Evolutionary conservation across 2,329 filamentous ascomycete genomes (phyloP).

Genomic region (Pseudogymnoascus sp.): DNA sequence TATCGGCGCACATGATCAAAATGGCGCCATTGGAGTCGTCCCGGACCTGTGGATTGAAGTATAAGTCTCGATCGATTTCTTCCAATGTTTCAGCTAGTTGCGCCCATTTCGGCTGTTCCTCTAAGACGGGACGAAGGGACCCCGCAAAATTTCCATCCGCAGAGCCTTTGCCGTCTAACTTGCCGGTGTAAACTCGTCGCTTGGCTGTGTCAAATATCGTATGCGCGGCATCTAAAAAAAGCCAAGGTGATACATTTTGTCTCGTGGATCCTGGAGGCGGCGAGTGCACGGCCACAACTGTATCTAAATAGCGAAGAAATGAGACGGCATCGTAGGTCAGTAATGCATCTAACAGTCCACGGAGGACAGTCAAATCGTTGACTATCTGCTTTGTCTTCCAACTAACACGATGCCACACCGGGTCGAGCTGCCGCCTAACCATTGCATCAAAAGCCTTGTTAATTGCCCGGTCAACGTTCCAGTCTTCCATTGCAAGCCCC

Average conservation of each 20-base stretch:
- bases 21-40: slow-evolving; percentile 89
- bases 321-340: slow-evolving; percentile 83
- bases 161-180: slow-evolving; percentile 50
- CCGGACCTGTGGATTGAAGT: slow-evolving; percentile 66
- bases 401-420: slow-evolving; percentile 94
- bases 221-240: slow-evolving; percentile 91
- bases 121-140: slow-evolving; percentile 67
- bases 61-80: slow-evolving; percentile 86
- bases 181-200: slow-evolving; percentile 73
- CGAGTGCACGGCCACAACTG: slow-evolving; percentile 82
- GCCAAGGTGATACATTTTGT: slow-evolving; percentile 88
- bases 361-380: slow-evolving; percentile 73
- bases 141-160: slow-evolving; percentile 29
- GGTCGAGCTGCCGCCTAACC: slow-evolving; percentile 81
- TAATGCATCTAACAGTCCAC: slow-evolving; percentile 72
- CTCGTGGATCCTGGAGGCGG: slow-evolving; percentile 79
- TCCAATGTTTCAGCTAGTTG: slow-evolving; percentile 82
- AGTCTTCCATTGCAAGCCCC: slow-evolving; percentile 90
- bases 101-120: slow-evolving; percentile 92
- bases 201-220: slow-evolving; percentile 89
- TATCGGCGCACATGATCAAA: slow-evolving; percentile 89
- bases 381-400: slow-evolving; percentile 95
- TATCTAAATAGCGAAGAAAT: slow-evolving; percentile 89
- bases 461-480: slow-evolving; percentile 88
- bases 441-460: slow-evolving; percentile 88